Evolutionary conservation across 2,329 filamentous ascomycete species (phyloP).

Genomic region (Alternaria brassicae): DNA sequence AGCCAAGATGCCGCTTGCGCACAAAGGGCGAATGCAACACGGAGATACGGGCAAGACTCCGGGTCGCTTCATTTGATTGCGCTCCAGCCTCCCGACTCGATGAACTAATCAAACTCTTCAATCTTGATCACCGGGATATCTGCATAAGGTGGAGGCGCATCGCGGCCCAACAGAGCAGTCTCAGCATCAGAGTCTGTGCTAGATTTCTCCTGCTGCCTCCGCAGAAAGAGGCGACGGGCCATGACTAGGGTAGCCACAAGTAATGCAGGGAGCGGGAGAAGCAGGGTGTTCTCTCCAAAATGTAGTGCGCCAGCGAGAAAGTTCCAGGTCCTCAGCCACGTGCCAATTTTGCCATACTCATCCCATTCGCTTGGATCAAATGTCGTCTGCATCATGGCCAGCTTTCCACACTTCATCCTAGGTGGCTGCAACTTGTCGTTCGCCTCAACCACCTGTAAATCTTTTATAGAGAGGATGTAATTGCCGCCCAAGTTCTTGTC

Average conservation of each 20-base stretch:
- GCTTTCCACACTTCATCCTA: constrained; percentile 39
- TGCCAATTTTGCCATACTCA: constrained; percentile 37
- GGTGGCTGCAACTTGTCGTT: constrained; percentile 28
- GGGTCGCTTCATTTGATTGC: constrained; percentile 17
- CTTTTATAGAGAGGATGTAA: constrained; percentile 26
- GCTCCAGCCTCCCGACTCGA: constrained; percentile 14
- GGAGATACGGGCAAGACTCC: constrained; percentile 15
- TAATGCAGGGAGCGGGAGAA: constrained; percentile 26
- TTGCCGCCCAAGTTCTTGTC: not conserved
- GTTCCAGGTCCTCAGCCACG: constrained; percentile 26
- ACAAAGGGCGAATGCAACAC: constrained; percentile 5
- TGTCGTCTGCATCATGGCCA: constrained; percentile 31
- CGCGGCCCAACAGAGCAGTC: constrained; percentile 24
- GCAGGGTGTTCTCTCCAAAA: constrained; percentile 17
- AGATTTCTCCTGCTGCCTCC: constrained; percentile 17
- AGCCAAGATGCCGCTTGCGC: constrained; percentile 11
- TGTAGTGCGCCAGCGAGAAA: constrained; percentile 20
- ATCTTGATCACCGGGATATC: constrained; percentile 31
- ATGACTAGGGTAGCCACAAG: constrained; percentile 22
- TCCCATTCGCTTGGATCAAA: constrained; percentile 43
- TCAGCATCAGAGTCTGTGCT: constrained; percentile 25
- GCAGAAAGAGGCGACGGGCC: constrained; percentile 17
- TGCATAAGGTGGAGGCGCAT: constrained; percentile 27
- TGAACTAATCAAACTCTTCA: constrained; percentile 28
- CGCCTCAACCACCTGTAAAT: constrained; percentile 32